Evolutionary conservation across 2,329 filamentous ascomycete genomes (phyloP).

Genomic region (Neofusicoccum parvum): DNA sequence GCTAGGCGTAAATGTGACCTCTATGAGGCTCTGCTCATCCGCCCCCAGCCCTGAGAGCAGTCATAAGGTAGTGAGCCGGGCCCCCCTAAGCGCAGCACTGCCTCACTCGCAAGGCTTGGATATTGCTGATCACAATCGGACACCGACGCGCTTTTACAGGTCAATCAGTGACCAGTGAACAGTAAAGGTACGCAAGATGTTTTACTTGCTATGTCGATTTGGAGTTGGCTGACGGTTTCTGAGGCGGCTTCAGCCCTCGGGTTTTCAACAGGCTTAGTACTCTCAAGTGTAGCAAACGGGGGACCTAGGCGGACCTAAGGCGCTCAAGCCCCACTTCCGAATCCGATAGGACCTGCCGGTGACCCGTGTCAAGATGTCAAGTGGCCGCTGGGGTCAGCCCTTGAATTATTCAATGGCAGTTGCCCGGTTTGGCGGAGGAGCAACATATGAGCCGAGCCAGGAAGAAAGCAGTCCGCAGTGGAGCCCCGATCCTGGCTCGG

Average conservation of each 20-base stretch:
- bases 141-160: background rate
- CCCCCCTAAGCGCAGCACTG: background rate
- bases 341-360: background rate
- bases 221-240: background rate
- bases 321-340: background rate
- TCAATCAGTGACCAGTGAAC: background rate
- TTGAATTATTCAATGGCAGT: background rate
- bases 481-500: no score
- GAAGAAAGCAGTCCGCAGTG: background rate
- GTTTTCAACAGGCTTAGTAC: background rate
- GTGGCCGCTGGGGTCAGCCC: background rate
- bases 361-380: background rate
- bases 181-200: background rate
- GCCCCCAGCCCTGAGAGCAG: background rate
- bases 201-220: no score
- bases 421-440: background rate
- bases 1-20: background rate
- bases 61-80: background rate
- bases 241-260: background rate
- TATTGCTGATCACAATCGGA: background rate
- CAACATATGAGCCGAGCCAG: background rate
- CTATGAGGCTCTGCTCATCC: background rate
- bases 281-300: background rate
- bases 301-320: background rate
- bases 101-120: background rate